Evolutionary conservation across 192 early-diverging fungal genomes (phyloP).

Genomic region (Chytriomyces sp.): DNA sequence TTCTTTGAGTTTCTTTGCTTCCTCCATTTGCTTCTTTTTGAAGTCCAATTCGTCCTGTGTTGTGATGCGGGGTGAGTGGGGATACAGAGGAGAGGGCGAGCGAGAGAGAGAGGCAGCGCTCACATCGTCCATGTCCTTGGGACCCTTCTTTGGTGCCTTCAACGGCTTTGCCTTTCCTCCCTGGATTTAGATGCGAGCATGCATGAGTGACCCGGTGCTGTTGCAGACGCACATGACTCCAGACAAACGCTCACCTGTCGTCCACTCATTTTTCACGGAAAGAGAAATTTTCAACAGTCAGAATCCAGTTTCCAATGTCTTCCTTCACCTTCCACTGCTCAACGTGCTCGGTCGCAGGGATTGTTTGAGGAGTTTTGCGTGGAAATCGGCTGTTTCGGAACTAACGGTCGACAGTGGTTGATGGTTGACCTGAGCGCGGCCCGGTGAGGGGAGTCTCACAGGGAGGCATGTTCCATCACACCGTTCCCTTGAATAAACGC

Average conservation of each 20-base stretch:
- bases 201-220: not conserved
- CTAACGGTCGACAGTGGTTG: too few species aligned
- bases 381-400: too few species aligned
- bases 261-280: not conserved
- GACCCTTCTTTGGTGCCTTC: conserved; percentile 81
- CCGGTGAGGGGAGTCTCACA: too few species aligned
- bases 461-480: too few species aligned
- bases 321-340: too few species aligned
- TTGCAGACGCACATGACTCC: not conserved
- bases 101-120: not conserved
- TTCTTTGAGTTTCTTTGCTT: conserved; percentile 73
- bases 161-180: conserved; percentile 65
- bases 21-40: conserved; percentile 81
- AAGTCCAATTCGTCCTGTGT: conserved; percentile 70
- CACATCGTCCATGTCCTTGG: conserved; percentile 68
- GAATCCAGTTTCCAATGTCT: too few species aligned
- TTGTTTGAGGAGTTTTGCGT: too few species aligned
- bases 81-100: not conserved
- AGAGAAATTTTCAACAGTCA: too few species aligned
- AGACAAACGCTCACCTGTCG: not conserved
- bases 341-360: too few species aligned
- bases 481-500: too few species aligned
- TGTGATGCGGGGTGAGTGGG: not conserved
- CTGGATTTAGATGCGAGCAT: not conserved
- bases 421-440: too few species aligned